Conservation (phyloP, 2,329 filamentous ascomycete species). For the Amylocarpus encephaloides region DNA sequence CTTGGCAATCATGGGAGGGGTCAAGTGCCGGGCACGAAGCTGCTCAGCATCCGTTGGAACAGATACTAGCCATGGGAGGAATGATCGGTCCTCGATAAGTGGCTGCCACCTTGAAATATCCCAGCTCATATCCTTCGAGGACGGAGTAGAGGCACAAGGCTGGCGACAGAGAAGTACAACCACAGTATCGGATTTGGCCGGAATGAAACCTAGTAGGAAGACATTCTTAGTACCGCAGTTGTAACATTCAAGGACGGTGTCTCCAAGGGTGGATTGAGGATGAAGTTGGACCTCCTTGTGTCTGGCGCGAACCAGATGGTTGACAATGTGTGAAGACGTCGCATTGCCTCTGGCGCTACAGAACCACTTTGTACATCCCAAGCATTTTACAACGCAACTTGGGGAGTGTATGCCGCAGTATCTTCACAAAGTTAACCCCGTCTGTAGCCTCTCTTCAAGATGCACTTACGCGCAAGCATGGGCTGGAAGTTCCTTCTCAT, state of each 20-base stretch:
- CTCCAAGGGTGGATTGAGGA: slow-evolving; percentile 83
- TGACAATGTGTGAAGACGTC: slow-evolving; percentile 95
- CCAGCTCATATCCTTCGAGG: slow-evolving; percentile 99
- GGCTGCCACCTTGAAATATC: slow-evolving; percentile 97
- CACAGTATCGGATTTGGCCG: slow-evolving; percentile 96
- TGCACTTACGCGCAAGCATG: slow-evolving; percentile 88
- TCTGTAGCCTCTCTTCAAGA: slow-evolving; percentile 5
- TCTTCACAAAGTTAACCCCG: slow-evolving; percentile 40
- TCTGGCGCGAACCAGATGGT: slow-evolving; percentile 91
- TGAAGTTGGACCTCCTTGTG: slow-evolving; percentile 99
- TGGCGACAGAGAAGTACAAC: slow-evolving; percentile 95
- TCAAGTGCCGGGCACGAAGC: slow-evolving; percentile 86
- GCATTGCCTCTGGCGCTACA: slow-evolving; percentile 96
- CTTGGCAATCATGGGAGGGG: slow-evolving; percentile 90
- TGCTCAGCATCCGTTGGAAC: slow-evolving; percentile 91
- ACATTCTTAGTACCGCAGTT: slow-evolving; percentile 99
- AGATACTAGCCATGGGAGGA: slow-evolving; percentile 87
- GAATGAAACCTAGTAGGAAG: slow-evolving; percentile 94
- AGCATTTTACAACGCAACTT: slow-evolving; percentile 90
- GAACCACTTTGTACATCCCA: slow-evolving; percentile 97
- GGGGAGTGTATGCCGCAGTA: slow-evolving; percentile 98
- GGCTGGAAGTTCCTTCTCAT: slow-evolving; percentile 83
- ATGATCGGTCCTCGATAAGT: slow-evolving; percentile 92
- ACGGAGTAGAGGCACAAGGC: slow-evolving; percentile 89
- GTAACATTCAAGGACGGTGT: slow-evolving; percentile 96